Base-by-base conservation (phyloP, 176 grass and related monocot species). In the Paspalum notatum region DNA sequence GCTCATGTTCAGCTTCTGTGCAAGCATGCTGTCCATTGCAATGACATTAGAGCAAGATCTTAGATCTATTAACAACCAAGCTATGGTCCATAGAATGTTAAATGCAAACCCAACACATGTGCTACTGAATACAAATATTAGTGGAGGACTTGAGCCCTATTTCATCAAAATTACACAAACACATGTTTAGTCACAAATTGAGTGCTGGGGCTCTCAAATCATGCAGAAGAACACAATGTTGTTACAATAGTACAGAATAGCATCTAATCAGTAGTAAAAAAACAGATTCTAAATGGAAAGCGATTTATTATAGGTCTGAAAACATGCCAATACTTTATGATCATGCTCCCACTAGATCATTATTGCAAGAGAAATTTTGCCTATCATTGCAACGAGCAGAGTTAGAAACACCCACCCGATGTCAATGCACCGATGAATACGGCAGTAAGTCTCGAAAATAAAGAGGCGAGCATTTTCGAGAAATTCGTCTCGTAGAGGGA, bases 371-470 rank as follows among this genome's bases (percentile, higher is more conserved):
- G 20, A 79, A 76, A 16, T 5, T 16, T 27, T 6, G 0, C 12
- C 16, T 10, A 1, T 10, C 5, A 27, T 7, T 70, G 6, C 13
- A 32, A 0, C 39, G 3, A 14, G 8, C 38, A 44, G 1, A 50
- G 8, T 43, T 25, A 46, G 54, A 79, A 51, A 72, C 13, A 18
- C 66, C 59, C 20, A 98, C 95, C 94, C 74, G 17, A 98, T 95
- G 62, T 98, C 86, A 5, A 95, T 93, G 88, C 92, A 95, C 26
- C 78, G 84, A 87, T 95, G 96, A 14, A 98, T 95, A 52, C 84
- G 84, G 86, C 96, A 98, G 71, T 98, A 98, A 8, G 88, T 95
- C 80, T 98, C 96, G 5, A 98, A 95, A 67, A 98, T 86, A 62
- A 98, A 93, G 27, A 95, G 75, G 26, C 96, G 90, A 9, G 96